These are phyloP conservation scores for Colletotrichum filicis DNA, from an alignment of 2,329 filamentous ascomycete species.

Conservation along the genomic window DNA sequence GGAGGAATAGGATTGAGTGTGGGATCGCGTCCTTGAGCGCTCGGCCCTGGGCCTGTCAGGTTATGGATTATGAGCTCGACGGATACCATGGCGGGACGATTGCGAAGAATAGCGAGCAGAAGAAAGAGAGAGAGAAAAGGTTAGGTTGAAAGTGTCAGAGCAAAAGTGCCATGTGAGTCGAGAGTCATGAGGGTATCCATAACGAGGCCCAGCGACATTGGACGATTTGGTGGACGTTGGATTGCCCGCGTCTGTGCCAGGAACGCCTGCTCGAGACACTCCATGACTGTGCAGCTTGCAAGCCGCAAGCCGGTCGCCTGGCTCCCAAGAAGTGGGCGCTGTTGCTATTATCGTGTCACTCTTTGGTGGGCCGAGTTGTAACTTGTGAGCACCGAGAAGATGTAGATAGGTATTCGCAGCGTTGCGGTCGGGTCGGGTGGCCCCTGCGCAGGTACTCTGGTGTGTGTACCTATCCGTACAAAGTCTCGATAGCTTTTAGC, in stretches of 20 bases:
- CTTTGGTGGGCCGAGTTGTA: neutral
- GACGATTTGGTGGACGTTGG: slow-evolving; percentile 1
- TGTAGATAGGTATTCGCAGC: neutral
- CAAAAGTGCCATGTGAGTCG: neutral
- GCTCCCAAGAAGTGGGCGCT: neutral
- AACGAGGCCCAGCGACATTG: neutral
- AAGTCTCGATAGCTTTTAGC: neutral
- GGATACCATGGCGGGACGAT: neutral
- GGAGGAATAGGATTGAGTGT: neutral
- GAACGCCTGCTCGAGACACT: neutral
- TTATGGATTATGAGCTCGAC: neutral
- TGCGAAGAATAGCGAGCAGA: neutral
- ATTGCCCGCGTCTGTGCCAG: neutral
- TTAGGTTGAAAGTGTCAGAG: slow-evolving; percentile 1
- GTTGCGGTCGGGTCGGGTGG: slow-evolving; percentile 9
- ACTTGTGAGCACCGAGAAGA: neutral
- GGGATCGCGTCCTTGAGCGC: neutral
- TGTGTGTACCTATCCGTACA: neutral
- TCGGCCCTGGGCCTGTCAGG: neutral
- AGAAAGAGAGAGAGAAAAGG: neutral
- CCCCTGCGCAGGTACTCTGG: neutral
- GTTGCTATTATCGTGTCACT: neutral
- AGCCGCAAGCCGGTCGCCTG: too few relatives aligned
- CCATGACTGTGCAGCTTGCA: neutral
- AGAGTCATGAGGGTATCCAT: slow-evolving; percentile 1